Percentiles rank a stretch among this genome's conserved stretches.
phyloP scores from a whole-genome alignment of 257 asterid genomes.

The Striga asiatica region DNA sequence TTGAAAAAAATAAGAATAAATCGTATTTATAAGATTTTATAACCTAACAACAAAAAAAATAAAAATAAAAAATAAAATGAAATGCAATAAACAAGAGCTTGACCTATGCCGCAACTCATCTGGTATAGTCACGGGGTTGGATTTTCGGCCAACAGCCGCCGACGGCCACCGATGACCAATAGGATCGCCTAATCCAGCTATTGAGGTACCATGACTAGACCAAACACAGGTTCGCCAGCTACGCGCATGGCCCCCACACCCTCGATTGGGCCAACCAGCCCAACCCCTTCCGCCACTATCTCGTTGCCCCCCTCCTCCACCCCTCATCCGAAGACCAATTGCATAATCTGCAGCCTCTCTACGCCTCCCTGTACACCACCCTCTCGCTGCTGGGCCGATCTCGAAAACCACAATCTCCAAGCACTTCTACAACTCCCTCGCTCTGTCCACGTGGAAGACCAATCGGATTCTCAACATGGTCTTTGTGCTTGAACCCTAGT shows the following conservation, averaged over 20 bases:
- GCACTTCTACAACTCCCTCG: conserved; percentile 52
- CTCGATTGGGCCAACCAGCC: conserved; percentile 99
- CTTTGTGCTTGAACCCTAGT: conserved; percentile 95
- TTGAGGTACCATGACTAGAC: conserved; percentile 71
- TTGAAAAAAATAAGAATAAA: too few species aligned
- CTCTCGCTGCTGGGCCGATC: conserved; percentile 41
- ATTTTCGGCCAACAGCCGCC: too few species aligned
- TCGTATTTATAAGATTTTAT: too few species aligned
- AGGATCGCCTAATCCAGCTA: conserved; percentile 31
- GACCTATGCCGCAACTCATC: too few species aligned
- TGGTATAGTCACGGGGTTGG: too few species aligned
- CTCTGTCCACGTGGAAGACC: conserved; percentile 83
- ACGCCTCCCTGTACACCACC: conserved; percentile 36
- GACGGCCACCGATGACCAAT: conserved; percentile 18
- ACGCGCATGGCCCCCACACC: conserved; percentile 76
- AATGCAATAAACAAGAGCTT: too few species aligned
- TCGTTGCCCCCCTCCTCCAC: conserved; percentile 55
- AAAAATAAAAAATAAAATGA: too few species aligned
- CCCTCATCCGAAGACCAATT: conserved; percentile 29
- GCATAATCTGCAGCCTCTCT: conserved; percentile 23
- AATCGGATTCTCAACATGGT: conserved; percentile 87
- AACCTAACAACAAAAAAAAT: too few species aligned
- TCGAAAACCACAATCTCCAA: conserved; percentile 51
- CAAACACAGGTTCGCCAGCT: conserved; percentile 56
- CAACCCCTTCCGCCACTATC: conserved; percentile 89